Evolutionary conservation across 129 eudicot genomes (phyloP), one percentile per base, ranked within the genome.

Genomic region (Flaveria sonorensis): DNA sequence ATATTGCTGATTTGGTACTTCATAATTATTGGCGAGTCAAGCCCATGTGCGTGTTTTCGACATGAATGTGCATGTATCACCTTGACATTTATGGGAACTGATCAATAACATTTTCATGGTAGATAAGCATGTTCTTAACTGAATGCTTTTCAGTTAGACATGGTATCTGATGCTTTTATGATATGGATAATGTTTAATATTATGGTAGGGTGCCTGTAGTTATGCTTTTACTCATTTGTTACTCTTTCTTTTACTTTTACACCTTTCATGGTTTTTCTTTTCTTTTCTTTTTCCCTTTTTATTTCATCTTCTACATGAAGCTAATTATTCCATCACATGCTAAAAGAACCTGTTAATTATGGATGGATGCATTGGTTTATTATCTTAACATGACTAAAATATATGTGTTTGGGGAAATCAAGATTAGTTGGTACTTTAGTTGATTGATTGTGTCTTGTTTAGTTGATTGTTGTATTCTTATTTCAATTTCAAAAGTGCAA

Each of bases 251-350:
- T 83, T 68, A 77, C 71, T 36, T 59, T 64, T 63, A 32, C 51
- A 53, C 13, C 61, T 56, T 62, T 70, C 53, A 45, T 64, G 50
- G 43, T 55, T 80, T 56, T 56, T n/a, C 59, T n/a, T 61, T 61
- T 30, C 69, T 63, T 28, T 75, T 51, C 43, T 72, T 72, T 79
- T 21, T 14, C 43, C 3, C 81, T 73, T 77, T 83, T 21, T 52
- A 50, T 68, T 62, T n/a, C 47, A 74, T 69, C 92, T 87, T 83
- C 87, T 80, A 55, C 43, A 47, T 81, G 82, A 89, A 87, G 90
- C 88, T 74, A 79, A 39, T 59, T 56, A 28, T 67, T 46, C 15
- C 12, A 53, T 84, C 77, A 71, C 85, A 77, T 74, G 86, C 39
- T 40, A 72, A 50, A 36, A 55, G 75, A 78, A 57, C 77, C 77